A percentile compares a stretch with the other conserved stretches of the same genome.
Evolutionary conservation across 2,329 filamentous ascomycete species (phyloP).

Genomic region (Fusarium subglutinans): DNA sequence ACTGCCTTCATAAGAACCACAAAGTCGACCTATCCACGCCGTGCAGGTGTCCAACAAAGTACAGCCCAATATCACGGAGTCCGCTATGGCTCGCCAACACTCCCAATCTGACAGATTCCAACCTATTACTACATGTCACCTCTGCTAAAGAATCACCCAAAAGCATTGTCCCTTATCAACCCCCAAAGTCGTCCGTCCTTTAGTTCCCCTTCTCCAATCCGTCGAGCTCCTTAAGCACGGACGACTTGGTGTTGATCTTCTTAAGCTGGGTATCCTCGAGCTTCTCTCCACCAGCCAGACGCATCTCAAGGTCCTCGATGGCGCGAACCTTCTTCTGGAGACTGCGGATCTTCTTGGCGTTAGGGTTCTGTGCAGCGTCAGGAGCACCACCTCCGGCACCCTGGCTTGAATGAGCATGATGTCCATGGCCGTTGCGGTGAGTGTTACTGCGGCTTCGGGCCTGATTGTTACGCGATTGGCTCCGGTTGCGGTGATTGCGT

Average conservation of each 20-base stretch:
- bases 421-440: conserved; percentile 42
- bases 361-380: conserved; percentile 68
- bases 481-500: conserved; percentile 57
- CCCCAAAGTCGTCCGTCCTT: background rate
- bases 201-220: conserved; percentile 54
- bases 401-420: conserved; percentile 36
- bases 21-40: conserved; percentile 25
- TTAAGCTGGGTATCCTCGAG: conserved; percentile 98
- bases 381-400: conserved; percentile 58
- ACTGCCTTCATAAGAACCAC: conserved; percentile 10
- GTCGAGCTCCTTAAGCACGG: conserved; percentile 85
- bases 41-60: conserved; percentile 32
- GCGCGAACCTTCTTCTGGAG: conserved; percentile 97
- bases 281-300: conserved; percentile 92
- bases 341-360: conserved; percentile 93
- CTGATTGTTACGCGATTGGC: conserved; percentile 64
- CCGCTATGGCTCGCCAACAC: conserved; percentile 15
- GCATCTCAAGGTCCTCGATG: conserved; percentile 98
- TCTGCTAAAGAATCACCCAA: conserved; percentile 3
- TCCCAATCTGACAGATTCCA: conserved; percentile 9
- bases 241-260: conserved; percentile 91
- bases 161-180: conserved; percentile 2
- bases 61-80: conserved; percentile 24
- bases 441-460: conserved; percentile 63
- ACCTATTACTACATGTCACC: conserved; percentile 6